Evolutionary conservation across 2,329 filamentous ascomycete genomes (phyloP).

Genomic region (Microdochium nivale): DNA sequence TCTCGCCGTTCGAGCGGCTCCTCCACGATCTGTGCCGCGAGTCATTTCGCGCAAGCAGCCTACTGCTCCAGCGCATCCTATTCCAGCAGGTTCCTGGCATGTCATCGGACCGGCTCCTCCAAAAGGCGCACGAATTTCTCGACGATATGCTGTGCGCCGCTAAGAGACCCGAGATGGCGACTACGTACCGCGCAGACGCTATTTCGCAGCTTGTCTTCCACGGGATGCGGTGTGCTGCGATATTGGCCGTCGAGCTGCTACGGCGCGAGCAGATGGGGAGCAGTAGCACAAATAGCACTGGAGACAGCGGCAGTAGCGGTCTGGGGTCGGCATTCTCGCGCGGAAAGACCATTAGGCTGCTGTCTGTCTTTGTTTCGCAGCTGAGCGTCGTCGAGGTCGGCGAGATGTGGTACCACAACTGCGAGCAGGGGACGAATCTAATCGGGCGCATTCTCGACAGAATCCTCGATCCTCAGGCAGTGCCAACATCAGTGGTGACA

Average conservation of each 20-base stretch:
- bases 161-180: slow-evolving; percentile 19
- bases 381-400: not conserved
- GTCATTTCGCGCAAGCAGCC: slow-evolving; percentile 15
- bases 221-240: slow-evolving; percentile 22
- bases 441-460: not conserved
- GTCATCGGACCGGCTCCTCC: slow-evolving; percentile 20
- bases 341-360: not conserved
- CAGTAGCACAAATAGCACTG: not conserved
- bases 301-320: not conserved
- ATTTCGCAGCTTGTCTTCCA: slow-evolving; percentile 19
- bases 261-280: slow-evolving; percentile 21
- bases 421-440: not conserved
- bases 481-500: not conserved
- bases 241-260: slow-evolving; percentile 24
- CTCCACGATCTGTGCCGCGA: slow-evolving; percentile 13
- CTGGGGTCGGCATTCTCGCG: not conserved
- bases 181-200: slow-evolving; percentile 18
- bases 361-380: not conserved
- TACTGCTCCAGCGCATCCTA: slow-evolving; percentile 23
- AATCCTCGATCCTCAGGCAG: not conserved
- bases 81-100: slow-evolving; percentile 22
- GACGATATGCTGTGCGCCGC: slow-evolving; percentile 21
- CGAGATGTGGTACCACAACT: not conserved
- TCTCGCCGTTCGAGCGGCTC: slow-evolving; percentile 15
- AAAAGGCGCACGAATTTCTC: slow-evolving; percentile 18